These are phyloP conservation scores for Trichophaea hybrida DNA, from an alignment of 2,329 filamentous ascomycete genomes.

Conservation along the genomic window DNA sequence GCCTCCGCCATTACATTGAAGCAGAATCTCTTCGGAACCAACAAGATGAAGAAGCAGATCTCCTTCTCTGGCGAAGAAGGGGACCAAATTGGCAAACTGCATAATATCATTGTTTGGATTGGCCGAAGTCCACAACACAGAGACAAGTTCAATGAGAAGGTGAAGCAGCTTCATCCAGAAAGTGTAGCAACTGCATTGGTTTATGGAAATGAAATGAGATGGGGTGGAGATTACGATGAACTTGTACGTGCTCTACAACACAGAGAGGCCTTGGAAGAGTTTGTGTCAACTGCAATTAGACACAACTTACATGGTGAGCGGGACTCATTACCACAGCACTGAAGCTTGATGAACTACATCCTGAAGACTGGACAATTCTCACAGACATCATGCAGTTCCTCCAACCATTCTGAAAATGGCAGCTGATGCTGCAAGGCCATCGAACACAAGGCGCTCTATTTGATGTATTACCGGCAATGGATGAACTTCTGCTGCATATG, in stretches of 20 bases:
- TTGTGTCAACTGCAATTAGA: conserved; percentile 11
- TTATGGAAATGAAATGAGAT: not conserved
- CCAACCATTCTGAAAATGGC: not conserved
- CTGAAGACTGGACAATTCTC: not conserved
- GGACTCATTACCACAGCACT: not conserved
- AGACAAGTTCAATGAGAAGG: not conserved
- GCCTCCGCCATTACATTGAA: too few relatives aligned
- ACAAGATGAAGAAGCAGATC: not conserved
- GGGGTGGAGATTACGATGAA: conserved; percentile 3
- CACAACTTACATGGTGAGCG: not conserved
- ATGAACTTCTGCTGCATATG: not conserved
- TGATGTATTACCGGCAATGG: not conserved
- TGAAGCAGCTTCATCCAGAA: not conserved
- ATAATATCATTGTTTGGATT: conserved; percentile 1
- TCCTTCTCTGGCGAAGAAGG: not conserved
- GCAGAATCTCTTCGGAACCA: not conserved
- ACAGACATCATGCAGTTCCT: not conserved
- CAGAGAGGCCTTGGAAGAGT: not conserved
- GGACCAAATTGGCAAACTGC: not conserved
- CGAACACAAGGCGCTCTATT: not conserved
- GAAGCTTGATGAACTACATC: not conserved
- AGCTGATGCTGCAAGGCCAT: not conserved
- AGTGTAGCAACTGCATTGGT: not conserved
- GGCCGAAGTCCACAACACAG: not conserved
- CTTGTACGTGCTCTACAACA: not conserved